Percentiles rank a stretch among this genome's conserved stretches.
These are phyloP conservation scores for Gonium pectorale DNA, from an alignment of 139 green algal species.

Conservation along the genomic window DNA sequence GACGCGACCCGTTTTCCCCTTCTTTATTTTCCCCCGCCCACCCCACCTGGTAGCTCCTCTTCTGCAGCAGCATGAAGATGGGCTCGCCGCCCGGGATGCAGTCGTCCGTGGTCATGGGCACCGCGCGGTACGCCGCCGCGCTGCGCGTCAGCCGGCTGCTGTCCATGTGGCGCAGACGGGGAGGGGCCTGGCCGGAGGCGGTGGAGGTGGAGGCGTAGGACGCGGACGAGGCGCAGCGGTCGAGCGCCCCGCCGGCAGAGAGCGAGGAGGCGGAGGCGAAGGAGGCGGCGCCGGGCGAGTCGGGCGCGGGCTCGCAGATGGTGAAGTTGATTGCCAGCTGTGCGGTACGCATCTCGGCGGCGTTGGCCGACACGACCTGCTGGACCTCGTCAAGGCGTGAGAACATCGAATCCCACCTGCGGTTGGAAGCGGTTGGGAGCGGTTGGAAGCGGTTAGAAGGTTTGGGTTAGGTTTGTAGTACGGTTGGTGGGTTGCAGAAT, in stretches of 20 bases:
- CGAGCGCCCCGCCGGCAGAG: no score
- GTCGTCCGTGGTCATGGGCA: conserved; percentile 27
- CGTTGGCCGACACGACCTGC: conserved; percentile 6
- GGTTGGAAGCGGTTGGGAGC: no score
- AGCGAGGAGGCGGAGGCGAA: no score
- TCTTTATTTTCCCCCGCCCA: no score
- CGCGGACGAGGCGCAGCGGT: neutral
- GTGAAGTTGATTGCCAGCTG: conserved; percentile 39
- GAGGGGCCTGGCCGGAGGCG: neutral
- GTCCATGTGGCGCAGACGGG: conserved; percentile 22
- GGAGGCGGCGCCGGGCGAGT: neutral
- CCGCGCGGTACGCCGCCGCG: neutral
- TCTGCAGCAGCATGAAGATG: conserved; percentile 40
- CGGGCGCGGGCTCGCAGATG: conserved; percentile 16
- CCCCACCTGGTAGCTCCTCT: neutral
- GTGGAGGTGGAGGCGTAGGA: conserved; percentile 10
- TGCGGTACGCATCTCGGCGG: conserved; percentile 25
- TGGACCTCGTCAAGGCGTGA: conserved; percentile 1
- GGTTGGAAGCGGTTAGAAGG: no score
- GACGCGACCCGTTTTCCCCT: no score
- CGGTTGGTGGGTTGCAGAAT: no score
- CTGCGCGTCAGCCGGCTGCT: conserved; percentile 2
- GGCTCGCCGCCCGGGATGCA: conserved; percentile 28
- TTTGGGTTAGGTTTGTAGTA: no score
- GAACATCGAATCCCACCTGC: conserved; percentile 28